These are phyloP conservation scores for Apiotrichum brassicae DNA, from an alignment of 1,284 basidiomycete genomes.

Conservation along the genomic window DNA sequence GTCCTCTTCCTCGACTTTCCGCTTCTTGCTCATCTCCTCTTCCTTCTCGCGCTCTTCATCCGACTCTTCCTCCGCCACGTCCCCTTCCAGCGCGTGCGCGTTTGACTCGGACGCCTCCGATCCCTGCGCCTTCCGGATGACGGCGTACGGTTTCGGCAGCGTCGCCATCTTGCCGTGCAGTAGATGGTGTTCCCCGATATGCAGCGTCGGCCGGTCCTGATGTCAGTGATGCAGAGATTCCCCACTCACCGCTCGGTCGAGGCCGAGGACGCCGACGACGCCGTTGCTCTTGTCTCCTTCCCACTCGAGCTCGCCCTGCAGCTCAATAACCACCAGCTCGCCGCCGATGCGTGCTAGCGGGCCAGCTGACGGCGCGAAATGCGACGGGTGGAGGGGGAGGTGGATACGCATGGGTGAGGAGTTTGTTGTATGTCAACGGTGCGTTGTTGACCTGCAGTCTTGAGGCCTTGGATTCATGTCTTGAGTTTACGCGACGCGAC, in stretches of 20 bases:
- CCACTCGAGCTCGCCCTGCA: conserved; percentile 52
- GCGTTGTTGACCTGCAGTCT: no score
- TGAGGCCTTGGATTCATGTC: no score
- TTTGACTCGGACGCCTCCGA: neutral
- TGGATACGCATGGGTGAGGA: conserved; percentile 41
- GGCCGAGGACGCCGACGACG: conserved; percentile 42
- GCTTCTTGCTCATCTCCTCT: conserved; percentile 11
- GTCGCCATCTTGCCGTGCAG: conserved; percentile 77
- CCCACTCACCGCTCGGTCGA: conserved; percentile 42
- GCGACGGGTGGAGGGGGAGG: conserved; percentile 38
- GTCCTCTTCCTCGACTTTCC: conserved; percentile 22
- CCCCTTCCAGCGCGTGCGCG: conserved; percentile 9
- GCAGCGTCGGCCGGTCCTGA: conserved; percentile 68
- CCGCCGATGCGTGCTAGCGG: conserved; percentile 42
- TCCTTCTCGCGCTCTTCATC: conserved; percentile 19
- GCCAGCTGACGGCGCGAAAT: conserved; percentile 20
- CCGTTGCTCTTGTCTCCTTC: conserved; percentile 47
- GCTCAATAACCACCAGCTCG: conserved; percentile 39
- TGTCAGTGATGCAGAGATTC: neutral
- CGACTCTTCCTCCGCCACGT: conserved; percentile 19
- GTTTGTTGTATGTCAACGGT: no score
- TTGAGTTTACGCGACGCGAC: no score
- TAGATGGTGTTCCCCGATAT: conserved; percentile 72
- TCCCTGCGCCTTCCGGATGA: conserved; percentile 45
- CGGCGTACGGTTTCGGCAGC: conserved; percentile 69